These are phyloP conservation scores for Diutina siamensis DNA, from an alignment of 1,139 yeast species.

Conservation along the genomic window DNA sequence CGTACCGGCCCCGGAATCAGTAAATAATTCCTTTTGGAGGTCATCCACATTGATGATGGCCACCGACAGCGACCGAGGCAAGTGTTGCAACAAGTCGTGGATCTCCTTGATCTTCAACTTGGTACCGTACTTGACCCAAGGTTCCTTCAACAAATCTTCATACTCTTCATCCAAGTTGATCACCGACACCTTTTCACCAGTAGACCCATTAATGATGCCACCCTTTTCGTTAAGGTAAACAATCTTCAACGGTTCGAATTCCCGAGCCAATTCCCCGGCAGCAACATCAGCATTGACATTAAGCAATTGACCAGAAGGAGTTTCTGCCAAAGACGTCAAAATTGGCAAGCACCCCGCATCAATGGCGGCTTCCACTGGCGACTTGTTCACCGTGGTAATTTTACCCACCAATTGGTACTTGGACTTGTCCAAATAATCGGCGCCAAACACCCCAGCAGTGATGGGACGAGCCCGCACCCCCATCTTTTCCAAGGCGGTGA, in stretches of 20 bases:
- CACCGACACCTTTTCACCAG: slow-evolving; percentile 80
- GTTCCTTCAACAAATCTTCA: slow-evolving; percentile 77
- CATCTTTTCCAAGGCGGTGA: slow-evolving; percentile 89
- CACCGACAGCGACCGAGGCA: slow-evolving; percentile 95
- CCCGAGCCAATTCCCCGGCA: slow-evolving; percentile 95
- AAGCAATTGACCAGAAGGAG: slow-evolving; percentile 89
- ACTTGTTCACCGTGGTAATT: slow-evolving; percentile 74
- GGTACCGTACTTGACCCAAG: slow-evolving; percentile 99
- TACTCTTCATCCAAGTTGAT: slow-evolving; percentile 95
- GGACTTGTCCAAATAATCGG: slow-evolving; percentile 81
- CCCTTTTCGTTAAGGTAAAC: slow-evolving; percentile 97
- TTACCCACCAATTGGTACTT: slow-evolving; percentile 91
- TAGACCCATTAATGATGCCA: slow-evolving; percentile 85
- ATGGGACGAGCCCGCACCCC: slow-evolving; percentile 98
- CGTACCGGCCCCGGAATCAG: slow-evolving; percentile 99
- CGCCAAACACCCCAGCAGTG: slow-evolving; percentile 94
- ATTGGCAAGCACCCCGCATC: slow-evolving; percentile 95
- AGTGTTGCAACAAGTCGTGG: slow-evolving; percentile 81
- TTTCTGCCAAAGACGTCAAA: slow-evolving; percentile 91
- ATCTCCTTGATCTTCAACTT: slow-evolving; percentile 93
- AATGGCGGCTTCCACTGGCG: slow-evolving; percentile 89
- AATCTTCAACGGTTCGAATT: slow-evolving; percentile 90
- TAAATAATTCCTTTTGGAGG: slow-evolving; percentile 90
- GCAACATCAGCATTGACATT: slow-evolving; percentile 98
- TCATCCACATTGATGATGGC: slow-evolving; percentile 94